phyloP scores from a whole-genome alignment of 1,139 yeast species.

The Zygosaccharomyces sapae region DNA sequence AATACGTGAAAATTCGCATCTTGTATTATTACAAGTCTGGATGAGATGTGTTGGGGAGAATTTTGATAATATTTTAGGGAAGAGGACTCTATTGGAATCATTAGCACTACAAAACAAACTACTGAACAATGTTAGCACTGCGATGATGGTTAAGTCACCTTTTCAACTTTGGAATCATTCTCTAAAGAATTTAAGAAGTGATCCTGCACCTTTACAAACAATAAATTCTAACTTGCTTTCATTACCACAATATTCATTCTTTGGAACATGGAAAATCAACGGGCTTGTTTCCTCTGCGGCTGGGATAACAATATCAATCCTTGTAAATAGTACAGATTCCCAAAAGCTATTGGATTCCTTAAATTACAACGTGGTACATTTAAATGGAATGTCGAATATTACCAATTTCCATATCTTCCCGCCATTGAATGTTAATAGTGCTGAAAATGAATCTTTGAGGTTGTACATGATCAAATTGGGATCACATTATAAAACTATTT shows the following conservation, averaged over 20 bases:
- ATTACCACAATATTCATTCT: conserved; percentile 36
- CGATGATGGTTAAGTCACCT: conserved; percentile 37
- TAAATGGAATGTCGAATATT: conserved; percentile 16
- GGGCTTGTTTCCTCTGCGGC: conserved; percentile 49
- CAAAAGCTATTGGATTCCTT: conserved; percentile 27
- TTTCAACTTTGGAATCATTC: conserved; percentile 39
- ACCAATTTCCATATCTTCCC: conserved; percentile 17
- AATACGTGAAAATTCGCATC: background rate
- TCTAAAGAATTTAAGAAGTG: conserved; percentile 27
- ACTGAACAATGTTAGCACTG: conserved; percentile 19
- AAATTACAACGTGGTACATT: conserved; percentile 30
- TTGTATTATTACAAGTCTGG: conserved; percentile 27
- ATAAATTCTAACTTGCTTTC: conserved; percentile 32
- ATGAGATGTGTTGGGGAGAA: conserved; percentile 17
- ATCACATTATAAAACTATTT: conserved; percentile 27
- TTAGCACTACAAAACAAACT: conserved; percentile 35
- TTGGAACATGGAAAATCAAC: conserved; percentile 45
- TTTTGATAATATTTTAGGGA: conserved; percentile 31
- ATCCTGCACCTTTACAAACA: conserved; percentile 37
- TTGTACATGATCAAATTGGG: conserved; percentile 15
- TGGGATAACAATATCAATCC: conserved; percentile 40
- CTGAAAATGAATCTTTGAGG: conserved; percentile 4
- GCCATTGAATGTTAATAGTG: background rate
- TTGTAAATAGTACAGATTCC: conserved; percentile 17
- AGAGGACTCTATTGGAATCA: conserved; percentile 34